Base-by-base conservation (phyloP, 2,329 filamentous ascomycete genomes). In the Xylariaceae sp. region DNA sequence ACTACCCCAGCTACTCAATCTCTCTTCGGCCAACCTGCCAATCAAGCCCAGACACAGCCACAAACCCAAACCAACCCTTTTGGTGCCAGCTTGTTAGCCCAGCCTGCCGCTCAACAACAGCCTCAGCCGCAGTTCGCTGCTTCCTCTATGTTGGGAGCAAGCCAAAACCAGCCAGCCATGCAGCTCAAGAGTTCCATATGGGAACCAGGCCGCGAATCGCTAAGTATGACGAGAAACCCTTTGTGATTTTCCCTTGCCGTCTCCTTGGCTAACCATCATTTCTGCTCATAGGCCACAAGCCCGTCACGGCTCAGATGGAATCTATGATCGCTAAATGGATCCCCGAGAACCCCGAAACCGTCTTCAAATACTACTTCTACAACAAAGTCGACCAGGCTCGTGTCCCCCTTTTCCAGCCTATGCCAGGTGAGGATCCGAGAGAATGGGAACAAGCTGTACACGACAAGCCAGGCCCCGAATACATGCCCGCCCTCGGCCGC, bases 381-480 rank as follows among this genome's bases (percentile, higher is more conserved):
- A 93, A 93, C 69, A 82, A 87, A 55, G 86, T 91, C 52, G 83
- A 86, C 52, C 80, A 86, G 58, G 78, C 80, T 42, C 77, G 79
- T 61, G 83, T 85, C n/a, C 86, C 86, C 10, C 90, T 86, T 65
- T 91, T 86, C 66, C 79, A 83, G 53, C 86, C 86, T 2, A 74
- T 79, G 14, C 71, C 81, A 1, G 73, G 79, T 55, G 88, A 93
- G 61, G 83, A 91, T 60, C 80, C 84, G 29, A 78, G 80, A 53
- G 86, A 87, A 61, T 94, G 88, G 86, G 88, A 94, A 60, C 86
- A 90, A 57, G 88, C 88, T 0, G 76, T 92, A 22, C 80, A 85
- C 55, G 85, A 86, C 60, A 90, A 91, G 68, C 88, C 88, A 4
- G 84, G 79, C 29, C 76, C 83, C 7, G 83, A 83, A 42, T 88